These are phyloP conservation scores for Salix arbutifolia DNA, from an alignment of 345 rosid genomes.

Conservation along the genomic window DNA sequence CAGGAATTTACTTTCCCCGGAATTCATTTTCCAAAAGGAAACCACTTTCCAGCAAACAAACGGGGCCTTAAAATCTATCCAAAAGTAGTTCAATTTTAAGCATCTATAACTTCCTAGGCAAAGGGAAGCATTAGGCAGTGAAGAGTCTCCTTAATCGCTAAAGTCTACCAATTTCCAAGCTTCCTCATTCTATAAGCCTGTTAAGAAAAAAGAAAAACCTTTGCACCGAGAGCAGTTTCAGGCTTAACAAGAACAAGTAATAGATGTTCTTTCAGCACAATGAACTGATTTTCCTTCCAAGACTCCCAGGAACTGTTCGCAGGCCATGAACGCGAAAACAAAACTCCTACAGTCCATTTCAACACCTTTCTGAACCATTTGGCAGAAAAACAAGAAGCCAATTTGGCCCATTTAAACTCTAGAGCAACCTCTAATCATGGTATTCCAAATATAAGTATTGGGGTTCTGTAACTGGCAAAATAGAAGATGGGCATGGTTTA, in stretches of 20 bases:
- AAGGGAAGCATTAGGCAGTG: neutral
- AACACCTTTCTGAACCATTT: slow-evolving; percentile 24
- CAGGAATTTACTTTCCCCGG: no score
- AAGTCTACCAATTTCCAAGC: neutral
- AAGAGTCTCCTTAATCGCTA: neutral
- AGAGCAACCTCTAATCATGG: slow-evolving; percentile 39
- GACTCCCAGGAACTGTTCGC: slow-evolving; percentile 19
- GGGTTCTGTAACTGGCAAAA: slow-evolving; percentile 27
- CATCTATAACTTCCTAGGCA: neutral
- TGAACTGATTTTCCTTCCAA: slow-evolving; percentile 31
- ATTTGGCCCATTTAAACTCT: slow-evolving; percentile 9
- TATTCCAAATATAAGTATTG: slow-evolving; percentile 44
- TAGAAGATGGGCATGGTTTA: slow-evolving; percentile 25
- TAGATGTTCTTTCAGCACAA: neutral
- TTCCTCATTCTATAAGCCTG: neutral
- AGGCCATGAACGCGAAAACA: slow-evolving; percentile 34
- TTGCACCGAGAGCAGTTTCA: neutral
- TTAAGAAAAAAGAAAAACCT: neutral
- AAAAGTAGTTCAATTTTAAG: slow-evolving; percentile 4
- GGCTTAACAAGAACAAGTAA: neutral
- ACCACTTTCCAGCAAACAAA: no score
- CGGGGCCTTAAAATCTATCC: neutral
- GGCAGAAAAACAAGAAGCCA: slow-evolving; percentile 26
- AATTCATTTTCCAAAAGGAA: no score
- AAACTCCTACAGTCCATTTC: slow-evolving; percentile 38